phyloP scores from a whole-genome alignment of 306 rosid species.

The Citrullus mucosospermus region DNA sequence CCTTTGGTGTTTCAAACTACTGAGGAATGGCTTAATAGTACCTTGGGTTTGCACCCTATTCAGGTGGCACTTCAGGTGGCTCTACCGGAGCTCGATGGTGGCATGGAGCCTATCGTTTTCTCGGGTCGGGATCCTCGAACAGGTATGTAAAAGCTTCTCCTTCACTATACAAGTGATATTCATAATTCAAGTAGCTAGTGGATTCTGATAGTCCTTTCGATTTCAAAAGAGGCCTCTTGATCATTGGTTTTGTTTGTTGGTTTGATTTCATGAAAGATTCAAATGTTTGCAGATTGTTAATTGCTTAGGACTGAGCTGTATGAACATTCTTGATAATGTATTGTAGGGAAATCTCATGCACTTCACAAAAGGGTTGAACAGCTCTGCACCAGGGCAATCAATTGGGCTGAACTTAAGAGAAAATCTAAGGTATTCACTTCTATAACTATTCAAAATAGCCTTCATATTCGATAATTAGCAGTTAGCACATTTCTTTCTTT shows the following conservation, averaged over 20 bases:
- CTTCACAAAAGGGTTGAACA: slow-evolving; percentile 57
- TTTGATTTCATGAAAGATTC: neutral
- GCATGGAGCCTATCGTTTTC: slow-evolving; percentile 96
- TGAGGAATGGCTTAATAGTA: slow-evolving; percentile 94
- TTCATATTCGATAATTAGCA: neutral
- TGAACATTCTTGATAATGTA: neutral
- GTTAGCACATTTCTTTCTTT: neutral
- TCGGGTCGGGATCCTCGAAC: slow-evolving; percentile 96
- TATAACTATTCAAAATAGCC: neutral
- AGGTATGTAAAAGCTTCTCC: slow-evolving; percentile 22
- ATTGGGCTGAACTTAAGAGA: slow-evolving; percentile 44
- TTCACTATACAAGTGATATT: neutral
- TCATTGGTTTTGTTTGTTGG: neutral
- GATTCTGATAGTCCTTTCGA: neutral
- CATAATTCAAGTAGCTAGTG: too few species aligned
- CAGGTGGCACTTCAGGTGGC: slow-evolving; percentile 99
- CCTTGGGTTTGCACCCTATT: slow-evolving; percentile 91
- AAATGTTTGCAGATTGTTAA: neutral
- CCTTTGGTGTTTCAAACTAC: slow-evolving; percentile 97
- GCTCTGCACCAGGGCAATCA: slow-evolving; percentile 49
- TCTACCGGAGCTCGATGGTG: slow-evolving; percentile 96
- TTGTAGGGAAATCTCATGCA: slow-evolving; percentile 55
- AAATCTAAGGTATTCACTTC: slow-evolving; percentile 30
- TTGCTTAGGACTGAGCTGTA: neutral
- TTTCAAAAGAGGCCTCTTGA: neutral